Evolutionary conservation across 371 early-diverging fungal species (phyloP).

Genomic region (Actinomucor elegans): DNA sequence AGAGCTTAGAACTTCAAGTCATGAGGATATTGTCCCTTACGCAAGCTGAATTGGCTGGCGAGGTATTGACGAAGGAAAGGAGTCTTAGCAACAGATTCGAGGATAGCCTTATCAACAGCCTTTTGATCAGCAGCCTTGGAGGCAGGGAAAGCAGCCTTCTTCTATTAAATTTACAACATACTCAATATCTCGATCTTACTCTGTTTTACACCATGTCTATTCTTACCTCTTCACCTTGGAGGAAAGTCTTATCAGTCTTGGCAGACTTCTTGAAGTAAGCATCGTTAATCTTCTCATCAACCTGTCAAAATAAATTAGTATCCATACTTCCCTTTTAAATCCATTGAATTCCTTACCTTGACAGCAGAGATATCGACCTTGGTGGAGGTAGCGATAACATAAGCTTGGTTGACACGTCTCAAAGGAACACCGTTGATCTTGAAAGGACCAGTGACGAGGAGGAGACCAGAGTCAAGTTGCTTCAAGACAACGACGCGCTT

Average conservation of each 20-base stretch:
- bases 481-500: conserved; percentile 98
- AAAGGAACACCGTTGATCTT: conserved; percentile 98
- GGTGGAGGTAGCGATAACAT: conserved; percentile 98
- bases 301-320: conserved; percentile 23
- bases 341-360: conserved; percentile 46
- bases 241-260: conserved; percentile 86
- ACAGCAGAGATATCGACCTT: conserved; percentile 85
- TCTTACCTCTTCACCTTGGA: conserved; percentile 68
- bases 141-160: conserved; percentile 71
- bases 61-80: conserved; percentile 88
- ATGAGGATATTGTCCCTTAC: conserved; percentile 96
- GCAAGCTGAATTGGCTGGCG: conserved; percentile 79
- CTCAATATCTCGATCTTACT: no score
- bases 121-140: conserved; percentile 84
- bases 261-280: conserved; percentile 86
- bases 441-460: conserved; percentile 97
- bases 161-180: conserved; percentile 15
- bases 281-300: conserved; percentile 86
- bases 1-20: conserved; percentile 90
- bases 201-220: no score
- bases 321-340: neutral
- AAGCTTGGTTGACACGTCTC: conserved; percentile 97
- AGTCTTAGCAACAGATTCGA: conserved; percentile 80
- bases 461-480: conserved; percentile 92
- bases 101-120: conserved; percentile 80